A percentile compares a stretch with the other conserved stretches of the same genome.
phyloP scores from a whole-genome alignment of 192 early-diverging fungal genomes.

The Coemansia sp. region DNA sequence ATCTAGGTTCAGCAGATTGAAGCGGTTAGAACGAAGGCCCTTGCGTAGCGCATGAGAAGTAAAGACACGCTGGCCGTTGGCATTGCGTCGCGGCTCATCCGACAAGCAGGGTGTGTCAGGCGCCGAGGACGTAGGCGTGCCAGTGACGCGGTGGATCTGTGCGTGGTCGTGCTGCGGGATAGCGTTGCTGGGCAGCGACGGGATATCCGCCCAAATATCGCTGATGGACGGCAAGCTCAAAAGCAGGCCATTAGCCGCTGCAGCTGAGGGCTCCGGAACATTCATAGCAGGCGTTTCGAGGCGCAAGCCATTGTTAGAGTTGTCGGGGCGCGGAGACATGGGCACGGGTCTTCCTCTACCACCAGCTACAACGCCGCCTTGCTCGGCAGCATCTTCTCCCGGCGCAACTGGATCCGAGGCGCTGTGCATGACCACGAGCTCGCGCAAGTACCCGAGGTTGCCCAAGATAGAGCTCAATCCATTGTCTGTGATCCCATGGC shows the following conservation, averaged over 20 bases:
- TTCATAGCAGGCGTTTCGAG: neutral
- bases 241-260: slow-evolving; percentile 13
- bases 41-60: slow-evolving; percentile 46
- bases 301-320: neutral
- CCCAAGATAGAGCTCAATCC: slow-evolving; percentile 52
- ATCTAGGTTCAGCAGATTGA: slow-evolving; percentile 54
- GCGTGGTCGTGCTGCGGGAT: slow-evolving; percentile 8
- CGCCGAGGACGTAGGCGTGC: slow-evolving; percentile 31
- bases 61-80: slow-evolving; percentile 32
- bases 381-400: slow-evolving; percentile 9
- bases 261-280: neutral
- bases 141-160: slow-evolving; percentile 5
- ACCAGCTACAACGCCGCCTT: neutral
- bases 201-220: slow-evolving; percentile 48
- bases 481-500: slow-evolving; percentile 50
- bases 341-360: neutral
- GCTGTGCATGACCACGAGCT: slow-evolving; percentile 56
- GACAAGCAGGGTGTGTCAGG: slow-evolving; percentile 38
- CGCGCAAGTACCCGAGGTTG: slow-evolving; percentile 51
- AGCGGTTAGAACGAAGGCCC: slow-evolving; percentile 47
- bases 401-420: slow-evolving; percentile 21
- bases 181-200: slow-evolving; percentile 42
- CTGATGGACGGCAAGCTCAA: slow-evolving; percentile 25
- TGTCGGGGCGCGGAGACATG: slow-evolving; percentile 6
- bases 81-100: slow-evolving; percentile 10